Evolutionary conservation across 1,284 basidiomycete genomes (phyloP), one percentile per base, ranked within the genome.

Genomic region (Fistulina hepatica): DNA sequence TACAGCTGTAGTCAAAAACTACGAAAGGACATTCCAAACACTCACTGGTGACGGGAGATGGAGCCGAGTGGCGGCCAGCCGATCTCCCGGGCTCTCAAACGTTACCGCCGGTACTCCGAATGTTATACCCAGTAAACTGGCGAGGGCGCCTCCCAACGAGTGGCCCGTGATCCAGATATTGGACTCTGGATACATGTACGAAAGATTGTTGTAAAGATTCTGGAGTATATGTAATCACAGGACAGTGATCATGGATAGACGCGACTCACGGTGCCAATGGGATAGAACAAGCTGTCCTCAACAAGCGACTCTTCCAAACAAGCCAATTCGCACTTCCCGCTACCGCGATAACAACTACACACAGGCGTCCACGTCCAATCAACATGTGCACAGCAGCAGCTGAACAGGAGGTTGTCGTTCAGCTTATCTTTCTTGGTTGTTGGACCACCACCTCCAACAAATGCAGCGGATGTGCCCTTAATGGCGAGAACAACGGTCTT

Each of bases 361-460:
- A 97, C 94, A 0, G 91, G 76, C 28, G 82, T 78, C 94, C 94
- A 99, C 5, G 86, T 81, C 77, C 90, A 95, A 54, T 89, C 89
- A 17, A 98, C 76, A 13, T 78, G 69, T 0, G 95, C 95, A 58
- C 94, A 99, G 61, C 94, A 99, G 60, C 94, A 99, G 38, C 91
- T 84, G 61, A 97, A 98, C 39, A 97, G 64, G n/a, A 98, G 57
- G 50, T 97, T 97, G 59, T 97, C 92, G 58, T 97, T 97, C 36
- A 84, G 57, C 61, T 89, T 95, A 65, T 97, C 93, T 51, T 93
- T 93, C 63, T 77, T 81, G 1, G 73, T 69, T 10, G 94, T 97
- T 11, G 88, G 81, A 0, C 89, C 90, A 0, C 84, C 84, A 5
- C 78, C 74, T 5, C 88, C 84, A 33, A 94, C 71, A 12, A 85